Evolutionary conservation across 2,329 filamentous ascomycete species (phyloP), one percentile per base, ranked within the genome.

Genomic region (Pyrenochaeta sp.): DNA sequence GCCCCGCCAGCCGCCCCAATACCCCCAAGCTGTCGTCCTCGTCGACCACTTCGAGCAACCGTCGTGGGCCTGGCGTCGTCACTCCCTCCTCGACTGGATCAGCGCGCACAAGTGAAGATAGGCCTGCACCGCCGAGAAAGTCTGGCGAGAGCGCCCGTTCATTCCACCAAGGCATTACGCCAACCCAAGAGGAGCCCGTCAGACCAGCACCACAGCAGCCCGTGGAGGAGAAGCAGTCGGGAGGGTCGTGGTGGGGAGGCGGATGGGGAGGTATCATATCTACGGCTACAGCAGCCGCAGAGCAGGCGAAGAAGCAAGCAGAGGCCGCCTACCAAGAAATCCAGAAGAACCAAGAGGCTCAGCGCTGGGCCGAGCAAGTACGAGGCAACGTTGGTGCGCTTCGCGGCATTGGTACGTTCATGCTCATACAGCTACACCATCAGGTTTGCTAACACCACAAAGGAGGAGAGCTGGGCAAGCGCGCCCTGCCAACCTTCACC

Each of bases 291-390:
- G 89, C 90, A 20, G 94, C 92, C 0, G 92, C 92, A 31, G 86
- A 81, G 61, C 89, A 90, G n/a, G 91, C 90, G 21, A 87, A 96
- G 78, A 96, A 96, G 81, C 91, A 94, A 75, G 94, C 95, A 41
- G 93, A 97, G 77, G 91, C 89, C 7, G 90, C 93, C 0, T 93
- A 96, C 61, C 96, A 94, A 74, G 92, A 98, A 76, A 93, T 99
- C 42, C 91, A 97, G 75, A 89, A 95, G 73, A 97, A 96, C 68
- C 92, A 98, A 72, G 95, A 99, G 75, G 95, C 94, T 45, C 93
- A 94, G 80, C 90, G 91, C 75, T 99, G 94, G 92, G 91, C 93
- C 1, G 91, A 97, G 47, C 94, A 98, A 74, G 90, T 98, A 49
- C 89, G 89, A 70, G 93, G 92, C 54, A 97, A 97, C 72, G 90